Conservation (phyloP, 1,284 basidiomycete species). For the Phylloporus sp. region DNA sequence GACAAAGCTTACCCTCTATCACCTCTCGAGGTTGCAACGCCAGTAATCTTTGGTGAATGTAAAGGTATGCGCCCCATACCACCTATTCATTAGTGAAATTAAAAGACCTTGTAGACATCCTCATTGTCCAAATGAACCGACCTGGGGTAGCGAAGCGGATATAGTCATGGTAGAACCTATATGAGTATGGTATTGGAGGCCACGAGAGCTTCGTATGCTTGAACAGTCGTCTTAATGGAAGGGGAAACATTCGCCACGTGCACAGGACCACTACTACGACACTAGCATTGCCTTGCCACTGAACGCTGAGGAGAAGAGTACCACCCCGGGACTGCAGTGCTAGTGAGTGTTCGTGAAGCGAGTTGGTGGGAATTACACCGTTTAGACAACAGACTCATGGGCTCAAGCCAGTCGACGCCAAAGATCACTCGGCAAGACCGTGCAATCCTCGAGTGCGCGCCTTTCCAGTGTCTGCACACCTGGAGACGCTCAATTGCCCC, state of each 20-base stretch:
- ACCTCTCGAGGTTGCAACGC: slow-evolving; percentile 78
- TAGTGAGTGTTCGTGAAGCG: slow-evolving; percentile 8
- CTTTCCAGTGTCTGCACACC: slow-evolving; percentile 24
- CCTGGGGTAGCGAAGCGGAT: slow-evolving; percentile 68
- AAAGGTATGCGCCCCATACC: slow-evolving; percentile 61
- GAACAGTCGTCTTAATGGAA: slow-evolving; percentile 26
- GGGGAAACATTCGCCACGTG: slow-evolving; percentile 39
- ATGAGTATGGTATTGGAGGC: slow-evolving; percentile 8
- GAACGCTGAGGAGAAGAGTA: slow-evolving; percentile 14
- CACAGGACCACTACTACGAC: slow-evolving; percentile 30
- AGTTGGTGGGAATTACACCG: slow-evolving; percentile 31
- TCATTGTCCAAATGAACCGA: slow-evolving; percentile 33
- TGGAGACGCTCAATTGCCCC: slow-evolving; percentile 32
- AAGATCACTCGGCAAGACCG: slow-evolving; percentile 94
- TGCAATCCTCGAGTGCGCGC: slow-evolving; percentile 89
- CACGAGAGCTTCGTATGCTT: slow-evolving; percentile 24
- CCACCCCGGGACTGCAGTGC: slow-evolving; percentile 16
- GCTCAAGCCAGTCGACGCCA: slow-evolving; percentile 78
- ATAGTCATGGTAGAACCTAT: slow-evolving; percentile 68
- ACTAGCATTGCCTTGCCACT: slow-evolving; percentile 39
- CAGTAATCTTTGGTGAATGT: slow-evolving; percentile 68
- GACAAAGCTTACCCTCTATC: slow-evolving; percentile 63
- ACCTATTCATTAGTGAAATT: slow-evolving; percentile 40
- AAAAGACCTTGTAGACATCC: neutral
- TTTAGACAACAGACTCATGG: slow-evolving; percentile 53